Conservation (phyloP, 305 asterid species). For the Petunia hybrid region DNA sequence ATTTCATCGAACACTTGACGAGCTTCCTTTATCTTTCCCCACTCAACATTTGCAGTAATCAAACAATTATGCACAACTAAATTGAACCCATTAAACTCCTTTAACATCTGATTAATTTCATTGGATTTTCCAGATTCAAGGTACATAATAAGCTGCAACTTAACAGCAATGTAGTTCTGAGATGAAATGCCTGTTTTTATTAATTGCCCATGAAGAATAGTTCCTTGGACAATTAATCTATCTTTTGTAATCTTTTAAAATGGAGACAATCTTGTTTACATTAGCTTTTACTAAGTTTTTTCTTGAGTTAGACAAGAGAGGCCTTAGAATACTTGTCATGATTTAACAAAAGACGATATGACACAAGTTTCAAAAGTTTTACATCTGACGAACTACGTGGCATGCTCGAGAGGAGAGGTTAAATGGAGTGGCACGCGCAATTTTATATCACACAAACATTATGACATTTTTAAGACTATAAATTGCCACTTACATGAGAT, state of each 20-base stretch:
- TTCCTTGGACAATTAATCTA: constrained; percentile 50
- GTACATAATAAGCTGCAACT: constrained; percentile 73
- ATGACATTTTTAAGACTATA: too few species aligned
- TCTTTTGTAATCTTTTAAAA: constrained; percentile 52
- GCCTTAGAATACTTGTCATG: constrained; percentile 32
- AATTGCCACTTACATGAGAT: too few species aligned
- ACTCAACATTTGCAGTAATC: constrained; percentile 55
- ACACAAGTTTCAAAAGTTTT: too few species aligned
- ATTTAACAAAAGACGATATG: too few species aligned
- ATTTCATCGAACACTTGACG: constrained; percentile 75
- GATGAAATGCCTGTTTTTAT: constrained; percentile 69
- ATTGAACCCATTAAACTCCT: constrained; percentile 76
- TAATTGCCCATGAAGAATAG: constrained; percentile 68
- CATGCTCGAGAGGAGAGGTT: too few species aligned
- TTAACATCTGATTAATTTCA: constrained; percentile 70
- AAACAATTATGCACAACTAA: constrained; percentile 76
- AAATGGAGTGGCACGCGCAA: too few species aligned
- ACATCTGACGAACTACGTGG: too few species aligned
- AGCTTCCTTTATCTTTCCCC: constrained; percentile 63
- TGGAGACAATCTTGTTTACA: constrained; percentile 46
- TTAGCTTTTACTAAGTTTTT: constrained; percentile 47
- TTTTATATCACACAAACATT: too few species aligned
- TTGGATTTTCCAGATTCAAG: constrained; percentile 51
- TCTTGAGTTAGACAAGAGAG: constrained; percentile 45
- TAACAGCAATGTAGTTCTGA: constrained; percentile 61